Evolutionary conservation across 1,284 basidiomycete species (phyloP).

Genomic region (Leccinum fallax): DNA sequence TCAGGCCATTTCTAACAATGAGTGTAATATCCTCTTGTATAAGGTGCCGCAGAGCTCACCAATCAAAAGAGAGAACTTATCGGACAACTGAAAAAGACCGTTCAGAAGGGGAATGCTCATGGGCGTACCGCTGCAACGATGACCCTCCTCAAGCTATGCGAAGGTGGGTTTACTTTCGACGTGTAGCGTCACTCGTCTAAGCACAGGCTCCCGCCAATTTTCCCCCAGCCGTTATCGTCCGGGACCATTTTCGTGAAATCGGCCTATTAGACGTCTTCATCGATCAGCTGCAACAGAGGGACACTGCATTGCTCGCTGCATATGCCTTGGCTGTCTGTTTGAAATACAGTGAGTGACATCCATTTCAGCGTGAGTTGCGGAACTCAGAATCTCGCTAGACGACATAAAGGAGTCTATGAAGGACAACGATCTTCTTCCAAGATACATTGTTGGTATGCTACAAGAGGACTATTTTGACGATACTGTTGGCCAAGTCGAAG

Average conservation of each 20-base stretch:
- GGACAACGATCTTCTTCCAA: constrained; percentile 9
- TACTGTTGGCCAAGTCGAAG: constrained; percentile 28
- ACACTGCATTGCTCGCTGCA: constrained; percentile 15
- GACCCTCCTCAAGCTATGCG: constrained; percentile 20
- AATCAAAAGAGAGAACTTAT: constrained; percentile 9
- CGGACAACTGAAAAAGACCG: constrained; percentile 9
- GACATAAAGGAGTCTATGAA: constrained; percentile 22
- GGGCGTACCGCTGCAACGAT: constrained; percentile 28
- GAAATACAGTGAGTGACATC: constrained; percentile 14
- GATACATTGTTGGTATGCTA: constrained; percentile 26
- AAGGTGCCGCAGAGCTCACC: constrained; percentile 7
- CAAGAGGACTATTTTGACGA: constrained; percentile 31
- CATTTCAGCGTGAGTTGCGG: accelerated
- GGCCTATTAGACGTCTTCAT: constrained; percentile 9
- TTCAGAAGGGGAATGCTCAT: constrained; percentile 3
- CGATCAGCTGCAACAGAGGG: constrained; percentile 14
- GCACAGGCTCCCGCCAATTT: background rate
- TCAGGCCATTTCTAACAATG: too few relatives aligned
- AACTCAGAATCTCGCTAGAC: constrained; percentile 3
- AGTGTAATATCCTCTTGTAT: background rate
- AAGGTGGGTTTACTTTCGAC: constrained; percentile 7
- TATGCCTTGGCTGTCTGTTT: constrained; percentile 18
- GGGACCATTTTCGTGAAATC: constrained; percentile 4
- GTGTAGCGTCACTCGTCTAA: background rate
- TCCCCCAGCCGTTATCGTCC: constrained; percentile 8